phyloP scores from a whole-genome alignment of 2,329 filamentous ascomycete genomes.

The Cryoendolithus antarcticus region DNA sequence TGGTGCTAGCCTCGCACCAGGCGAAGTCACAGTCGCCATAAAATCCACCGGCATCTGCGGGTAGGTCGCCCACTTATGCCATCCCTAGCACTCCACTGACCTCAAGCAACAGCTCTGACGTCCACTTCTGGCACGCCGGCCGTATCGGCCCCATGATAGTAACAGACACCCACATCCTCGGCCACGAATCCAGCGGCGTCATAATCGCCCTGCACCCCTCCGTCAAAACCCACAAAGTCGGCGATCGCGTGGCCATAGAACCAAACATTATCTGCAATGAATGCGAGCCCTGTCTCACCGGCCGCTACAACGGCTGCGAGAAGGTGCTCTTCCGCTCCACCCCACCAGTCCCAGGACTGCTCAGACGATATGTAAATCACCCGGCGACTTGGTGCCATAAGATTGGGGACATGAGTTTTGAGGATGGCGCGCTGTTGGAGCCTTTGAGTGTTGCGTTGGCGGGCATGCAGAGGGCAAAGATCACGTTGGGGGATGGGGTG shows the following conservation, averaged over 20 bases:
- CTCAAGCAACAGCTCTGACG: constrained; percentile 54
- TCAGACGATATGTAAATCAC: constrained; percentile 90
- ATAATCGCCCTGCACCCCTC: constrained; percentile 71
- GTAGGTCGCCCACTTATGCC: constrained; percentile 33
- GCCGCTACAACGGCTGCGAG: constrained; percentile 91
- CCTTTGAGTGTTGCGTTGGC: constrained; percentile 81
- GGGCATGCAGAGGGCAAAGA: constrained; percentile 68
- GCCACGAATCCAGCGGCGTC: constrained; percentile 81
- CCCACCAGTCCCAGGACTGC: constrained; percentile 73
- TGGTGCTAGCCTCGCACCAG: constrained; percentile 57
- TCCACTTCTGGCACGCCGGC: constrained; percentile 95
- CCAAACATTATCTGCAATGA: constrained; percentile 84
- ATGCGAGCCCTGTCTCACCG: constrained; percentile 84
- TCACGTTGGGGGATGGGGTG: constrained; percentile 74
- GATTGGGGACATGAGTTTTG: constrained; percentile 82
- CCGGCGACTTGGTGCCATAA: constrained; percentile 93
- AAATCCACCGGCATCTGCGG: constrained; percentile 96
- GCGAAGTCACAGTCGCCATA: constrained; percentile 78
- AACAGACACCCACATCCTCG: constrained; percentile 74
- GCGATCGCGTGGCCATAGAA: constrained; percentile 87
- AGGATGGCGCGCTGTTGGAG: constrained; percentile 83
- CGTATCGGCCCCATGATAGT: constrained; percentile 96
- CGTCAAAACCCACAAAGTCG: constrained; percentile 64
- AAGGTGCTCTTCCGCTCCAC: constrained; percentile 78
- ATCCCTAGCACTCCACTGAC: not conserved